phyloP scores from a whole-genome alignment of 768 basidiomycete genomes.

The Gloeopeniophorella convolvens region DNA sequence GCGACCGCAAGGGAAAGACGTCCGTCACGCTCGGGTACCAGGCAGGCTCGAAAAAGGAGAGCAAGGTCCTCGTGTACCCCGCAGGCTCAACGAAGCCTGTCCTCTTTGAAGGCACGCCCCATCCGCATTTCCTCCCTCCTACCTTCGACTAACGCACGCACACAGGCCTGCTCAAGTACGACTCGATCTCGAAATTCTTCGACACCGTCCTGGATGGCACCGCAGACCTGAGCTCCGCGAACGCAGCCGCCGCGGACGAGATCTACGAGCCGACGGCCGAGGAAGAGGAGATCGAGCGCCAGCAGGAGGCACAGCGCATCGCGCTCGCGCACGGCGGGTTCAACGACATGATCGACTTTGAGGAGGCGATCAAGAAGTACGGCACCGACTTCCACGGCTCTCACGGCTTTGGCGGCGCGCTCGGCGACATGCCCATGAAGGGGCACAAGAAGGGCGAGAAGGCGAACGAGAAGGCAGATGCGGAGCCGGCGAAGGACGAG shows the following conservation, averaged over 20 bases:
- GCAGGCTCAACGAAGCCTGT: constrained; percentile 48
- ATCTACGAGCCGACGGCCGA: constrained; percentile 16
- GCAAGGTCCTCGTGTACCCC: constrained; percentile 70
- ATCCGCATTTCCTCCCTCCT: not conserved
- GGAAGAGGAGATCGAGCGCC: constrained; percentile 42
- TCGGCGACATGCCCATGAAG: constrained; percentile 32
- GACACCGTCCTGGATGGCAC: constrained; percentile 65
- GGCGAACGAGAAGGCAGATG: constrained; percentile 13
- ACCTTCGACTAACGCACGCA: not conserved
- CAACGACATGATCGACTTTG: constrained; percentile 45
- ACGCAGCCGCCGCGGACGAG: constrained; percentile 23
- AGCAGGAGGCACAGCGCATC: constrained; percentile 49
- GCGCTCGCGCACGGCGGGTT: constrained; percentile 47
- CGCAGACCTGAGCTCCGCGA: constrained; percentile 42
- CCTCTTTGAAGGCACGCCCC: constrained; percentile 57
- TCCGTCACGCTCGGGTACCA: constrained; percentile 55
- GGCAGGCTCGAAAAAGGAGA: constrained; percentile 39
- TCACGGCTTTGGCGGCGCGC: constrained; percentile 39
- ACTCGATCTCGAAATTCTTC: constrained; percentile 68
- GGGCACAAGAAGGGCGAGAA: constrained; percentile 24
- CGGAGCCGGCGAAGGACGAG: constrained; percentile 11
- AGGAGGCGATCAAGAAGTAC: constrained; percentile 38
- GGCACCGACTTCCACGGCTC: constrained; percentile 39
- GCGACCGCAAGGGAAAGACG: constrained; percentile 58
- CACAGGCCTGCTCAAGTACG: constrained; percentile 64